Evolutionary conservation across 2,329 filamentous ascomycete species (phyloP).

Genomic region (Ophiostoma novo-ulmi): DNA sequence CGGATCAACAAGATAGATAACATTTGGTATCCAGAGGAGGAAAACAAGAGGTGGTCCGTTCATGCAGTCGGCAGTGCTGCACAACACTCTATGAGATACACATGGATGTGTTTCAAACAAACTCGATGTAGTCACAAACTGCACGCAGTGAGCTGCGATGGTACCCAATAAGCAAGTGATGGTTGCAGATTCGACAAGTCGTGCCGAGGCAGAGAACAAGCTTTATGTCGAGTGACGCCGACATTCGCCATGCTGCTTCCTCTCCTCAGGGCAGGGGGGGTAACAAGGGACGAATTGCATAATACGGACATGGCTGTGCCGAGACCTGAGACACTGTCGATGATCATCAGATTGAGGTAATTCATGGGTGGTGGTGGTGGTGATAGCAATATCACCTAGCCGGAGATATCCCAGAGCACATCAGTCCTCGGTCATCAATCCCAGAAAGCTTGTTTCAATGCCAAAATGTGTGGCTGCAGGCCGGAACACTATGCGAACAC

Average conservation of each 20-base stretch:
- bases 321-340: neutral
- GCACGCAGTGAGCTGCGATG: neutral
- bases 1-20: neutral
- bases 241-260: neutral
- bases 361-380: neutral
- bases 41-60: neutral
- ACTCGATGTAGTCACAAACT: neutral
- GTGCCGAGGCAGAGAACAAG: neutral
- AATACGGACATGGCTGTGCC: neutral
- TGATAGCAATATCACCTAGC: neutral
- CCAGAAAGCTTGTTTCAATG: neutral
- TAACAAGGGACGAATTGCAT: neutral
- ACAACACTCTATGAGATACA: neutral
- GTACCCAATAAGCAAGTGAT: neutral
- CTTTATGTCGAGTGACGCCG: neutral
- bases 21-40: neutral
- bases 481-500: neutral
- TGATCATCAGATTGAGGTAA: neutral
- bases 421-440: neutral
- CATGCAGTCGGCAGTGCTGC: slow-evolving; percentile 1
- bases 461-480: neutral
- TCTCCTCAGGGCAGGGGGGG: neutral
- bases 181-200: neutral
- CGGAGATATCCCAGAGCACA: neutral
- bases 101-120: neutral